These are phyloP conservation scores for Suzukiozyma palmioleophila DNA, from an alignment of 1,139 yeast species.

Conservation along the genomic window DNA sequence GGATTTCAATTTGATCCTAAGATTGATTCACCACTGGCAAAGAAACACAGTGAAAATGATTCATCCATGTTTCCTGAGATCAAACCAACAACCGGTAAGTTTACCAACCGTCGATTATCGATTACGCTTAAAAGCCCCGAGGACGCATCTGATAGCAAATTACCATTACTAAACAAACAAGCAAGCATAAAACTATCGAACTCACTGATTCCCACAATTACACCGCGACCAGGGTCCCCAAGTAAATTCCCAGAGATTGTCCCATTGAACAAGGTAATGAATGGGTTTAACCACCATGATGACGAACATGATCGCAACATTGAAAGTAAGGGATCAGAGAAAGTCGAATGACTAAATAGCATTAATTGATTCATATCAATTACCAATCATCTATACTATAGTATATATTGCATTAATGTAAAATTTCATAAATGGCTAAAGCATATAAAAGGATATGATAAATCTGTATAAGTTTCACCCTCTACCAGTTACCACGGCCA, in stretches of 20 bases:
- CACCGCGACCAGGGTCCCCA: conserved; percentile 4
- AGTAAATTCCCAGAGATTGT: conserved; percentile 7
- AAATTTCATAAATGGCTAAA: too few relatives aligned
- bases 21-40: conserved; percentile 18
- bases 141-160: conserved; percentile 13
- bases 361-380: too few relatives aligned
- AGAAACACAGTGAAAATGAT: not conserved
- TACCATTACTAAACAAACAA: conserved; percentile 31
- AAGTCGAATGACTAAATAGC: conserved; percentile 16
- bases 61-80: not conserved
- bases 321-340: conserved; percentile 24
- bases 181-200: conserved; percentile 25
- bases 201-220: not conserved
- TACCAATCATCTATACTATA: too few relatives aligned
- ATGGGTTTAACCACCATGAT: conserved; percentile 8
- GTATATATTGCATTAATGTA: not conserved
- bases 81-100: conserved; percentile 7
- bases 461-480: too few relatives aligned
- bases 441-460: too few relatives aligned
- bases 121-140: conserved; percentile 11
- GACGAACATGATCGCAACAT: conserved; percentile 16
- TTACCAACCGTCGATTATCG: conserved; percentile 16
- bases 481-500: not conserved
- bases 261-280: conserved; percentile 15
- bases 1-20: conserved; percentile 28